phyloP scores from a whole-genome alignment of 768 basidiomycete genomes.

The Leccinellum albellum region DNA sequence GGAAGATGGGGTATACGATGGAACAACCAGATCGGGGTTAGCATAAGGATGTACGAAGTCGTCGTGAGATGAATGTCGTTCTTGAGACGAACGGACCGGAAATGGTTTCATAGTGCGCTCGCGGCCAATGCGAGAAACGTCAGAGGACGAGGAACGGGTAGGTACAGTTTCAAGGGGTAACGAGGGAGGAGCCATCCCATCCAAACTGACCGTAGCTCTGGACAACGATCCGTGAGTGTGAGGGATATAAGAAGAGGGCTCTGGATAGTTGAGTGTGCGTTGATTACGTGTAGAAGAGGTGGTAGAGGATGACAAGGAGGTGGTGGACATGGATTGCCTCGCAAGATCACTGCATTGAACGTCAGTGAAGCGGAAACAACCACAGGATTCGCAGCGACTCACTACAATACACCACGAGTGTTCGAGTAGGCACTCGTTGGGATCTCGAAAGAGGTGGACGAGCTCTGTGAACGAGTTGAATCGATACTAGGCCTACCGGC shows the following conservation, averaged over 20 bases:
- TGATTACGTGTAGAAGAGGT: slow-evolving; percentile 30
- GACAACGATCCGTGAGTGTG: slow-evolving; percentile 6
- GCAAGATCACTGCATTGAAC: slow-evolving; percentile 46
- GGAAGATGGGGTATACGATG: slow-evolving; percentile 32
- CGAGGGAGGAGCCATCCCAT: slow-evolving; percentile 4
- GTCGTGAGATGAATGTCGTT: slow-evolving; percentile 29
- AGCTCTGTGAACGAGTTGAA: slow-evolving; percentile 50
- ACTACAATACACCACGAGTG: slow-evolving; percentile 58
- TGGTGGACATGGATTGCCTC: slow-evolving; percentile 57
- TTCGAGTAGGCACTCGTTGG: slow-evolving; percentile 47
- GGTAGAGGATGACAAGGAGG: slow-evolving; percentile 40
- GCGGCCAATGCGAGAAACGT: slow-evolving; percentile 4
- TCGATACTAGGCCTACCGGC: slow-evolving; percentile 60
- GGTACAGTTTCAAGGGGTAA: slow-evolving; percentile 1
- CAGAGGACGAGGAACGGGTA: slow-evolving; percentile 10
- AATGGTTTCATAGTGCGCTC: slow-evolving; percentile 16
- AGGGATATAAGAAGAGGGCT: slow-evolving; percentile 4
- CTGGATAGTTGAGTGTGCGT: slow-evolving; percentile 20
- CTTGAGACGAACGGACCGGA: slow-evolving; percentile 31
- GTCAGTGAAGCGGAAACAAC: slow-evolving; percentile 1
- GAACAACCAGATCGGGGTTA: slow-evolving; percentile 61
- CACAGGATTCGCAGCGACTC: slow-evolving; percentile 25
- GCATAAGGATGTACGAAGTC: slow-evolving; percentile 70
- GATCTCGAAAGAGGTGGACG: slow-evolving; percentile 59
- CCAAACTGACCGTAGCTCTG: slow-evolving; percentile 7